Evolutionary conservation across 1,284 basidiomycete species (phyloP).

Genomic region (Uromyces viciae-fabae): DNA sequence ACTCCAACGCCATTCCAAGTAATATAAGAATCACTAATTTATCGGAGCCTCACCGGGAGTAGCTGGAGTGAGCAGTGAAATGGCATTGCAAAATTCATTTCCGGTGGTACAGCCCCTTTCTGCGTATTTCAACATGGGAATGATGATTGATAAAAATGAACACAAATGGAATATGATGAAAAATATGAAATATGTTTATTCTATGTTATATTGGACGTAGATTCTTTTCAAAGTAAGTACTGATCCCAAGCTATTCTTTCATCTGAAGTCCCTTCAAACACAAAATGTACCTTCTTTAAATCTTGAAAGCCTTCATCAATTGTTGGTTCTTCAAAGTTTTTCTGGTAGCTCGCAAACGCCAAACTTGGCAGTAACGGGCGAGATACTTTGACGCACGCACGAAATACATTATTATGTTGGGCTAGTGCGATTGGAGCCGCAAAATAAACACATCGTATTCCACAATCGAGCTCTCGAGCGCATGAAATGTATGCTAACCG

Average conservation of each 20-base stretch:
- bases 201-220: no score
- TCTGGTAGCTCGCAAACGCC: conserved; percentile 65
- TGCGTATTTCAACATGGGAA: no score
- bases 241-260: conserved; percentile 69
- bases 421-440: conserved; percentile 69
- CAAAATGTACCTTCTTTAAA: conserved; percentile 71
- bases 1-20: no score
- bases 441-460: conserved; percentile 63
- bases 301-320: conserved; percentile 70
- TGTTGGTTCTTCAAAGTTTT: conserved; percentile 66
- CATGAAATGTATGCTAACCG: conserved; percentile 63
- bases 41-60: no score
- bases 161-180: no score
- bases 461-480: conserved; percentile 3
- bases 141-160: no score
- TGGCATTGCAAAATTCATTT: no score
- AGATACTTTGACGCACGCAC: conserved; percentile 52
- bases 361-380: conserved; percentile 63
- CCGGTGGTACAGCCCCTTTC: no score
- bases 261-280: conserved; percentile 69
- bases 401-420: conserved; percentile 84
- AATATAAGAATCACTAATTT: no score
- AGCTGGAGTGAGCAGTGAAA: no score
- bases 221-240: conserved; percentile 58
- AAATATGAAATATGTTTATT: no score